phyloP scores from a whole-genome alignment of 2,329 filamentous ascomycete species.

The Didymella exigua region DNA sequence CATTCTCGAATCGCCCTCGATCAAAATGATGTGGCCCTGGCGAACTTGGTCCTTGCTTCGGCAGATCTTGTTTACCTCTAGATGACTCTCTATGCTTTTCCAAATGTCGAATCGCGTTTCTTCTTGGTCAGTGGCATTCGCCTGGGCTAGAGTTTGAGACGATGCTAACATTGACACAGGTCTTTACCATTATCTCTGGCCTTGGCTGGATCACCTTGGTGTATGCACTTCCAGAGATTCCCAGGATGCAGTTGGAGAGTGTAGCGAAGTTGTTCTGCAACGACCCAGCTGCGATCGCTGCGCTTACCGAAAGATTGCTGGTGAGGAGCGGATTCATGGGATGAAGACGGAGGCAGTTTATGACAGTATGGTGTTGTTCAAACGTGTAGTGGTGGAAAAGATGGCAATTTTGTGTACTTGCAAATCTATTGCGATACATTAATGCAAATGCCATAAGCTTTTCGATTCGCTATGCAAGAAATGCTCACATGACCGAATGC shows the following conservation, averaged over 20 bases:
- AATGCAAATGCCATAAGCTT: slow-evolving; percentile 1
- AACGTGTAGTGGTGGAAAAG: background rate
- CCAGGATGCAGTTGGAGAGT: background rate
- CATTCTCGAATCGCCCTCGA: slow-evolving; percentile 31
- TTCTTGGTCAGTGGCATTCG: slow-evolving; percentile 25
- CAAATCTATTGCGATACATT: background rate
- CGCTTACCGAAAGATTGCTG: background rate
- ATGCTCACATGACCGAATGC: slow-evolving; percentile 20
- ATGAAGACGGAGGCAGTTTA: background rate
- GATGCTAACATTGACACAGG: background rate
- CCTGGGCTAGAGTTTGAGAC: too few relatives aligned
- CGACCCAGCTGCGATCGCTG: background rate
- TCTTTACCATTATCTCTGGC: slow-evolving; percentile 30
- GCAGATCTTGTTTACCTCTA: slow-evolving; percentile 21
- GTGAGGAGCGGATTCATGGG: background rate
- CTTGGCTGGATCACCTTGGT: background rate
- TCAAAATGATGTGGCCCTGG: slow-evolving; percentile 27
- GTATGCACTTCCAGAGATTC: background rate
- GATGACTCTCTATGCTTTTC: slow-evolving; percentile 39
- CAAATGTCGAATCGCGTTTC: slow-evolving; percentile 41
- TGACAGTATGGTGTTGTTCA: background rate
- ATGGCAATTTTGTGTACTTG: background rate
- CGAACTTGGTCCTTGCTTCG: slow-evolving; percentile 7
- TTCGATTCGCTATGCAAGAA: slow-evolving; percentile 24
- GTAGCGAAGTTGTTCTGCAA: slow-evolving; percentile 1